phyloP scores from a whole-genome alignment of 352 stramenopile genomes.

The Pythium dissimile region DNA sequence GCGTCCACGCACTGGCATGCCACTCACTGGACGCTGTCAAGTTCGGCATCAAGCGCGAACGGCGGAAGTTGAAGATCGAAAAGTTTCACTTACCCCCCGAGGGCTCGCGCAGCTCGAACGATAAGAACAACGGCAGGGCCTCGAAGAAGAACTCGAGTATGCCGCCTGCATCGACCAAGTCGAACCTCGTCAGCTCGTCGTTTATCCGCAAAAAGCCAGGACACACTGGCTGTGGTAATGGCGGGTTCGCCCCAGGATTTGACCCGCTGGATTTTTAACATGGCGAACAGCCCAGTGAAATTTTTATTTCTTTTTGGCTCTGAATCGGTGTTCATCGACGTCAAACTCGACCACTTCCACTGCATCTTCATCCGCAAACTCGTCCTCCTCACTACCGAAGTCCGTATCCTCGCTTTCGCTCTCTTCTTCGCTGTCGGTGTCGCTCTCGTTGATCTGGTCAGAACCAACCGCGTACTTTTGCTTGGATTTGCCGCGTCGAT shows the following conservation, averaged over 20 bases:
- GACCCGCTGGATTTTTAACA: conserved; percentile 20
- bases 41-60: conserved; percentile 61
- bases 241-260: not conserved
- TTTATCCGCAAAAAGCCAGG: conserved; percentile 2
- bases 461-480: conserved; percentile 41
- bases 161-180: not conserved
- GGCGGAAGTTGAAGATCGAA: conserved; percentile 74
- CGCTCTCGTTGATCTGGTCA: not conserved
- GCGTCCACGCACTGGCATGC: conserved; percentile 49
- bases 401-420: conserved; percentile 13
- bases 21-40: conserved; percentile 53
- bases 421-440: not conserved
- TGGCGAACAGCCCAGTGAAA: not conserved
- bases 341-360: conserved; percentile 19
- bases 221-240: not conserved
- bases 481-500: conserved; percentile 45
- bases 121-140: conserved; percentile 17
- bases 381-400: conserved; percentile 12
- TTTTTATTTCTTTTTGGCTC: conserved; percentile 24
- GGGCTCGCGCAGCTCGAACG: conserved; percentile 40
- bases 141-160: not conserved
- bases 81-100: conserved; percentile 72
- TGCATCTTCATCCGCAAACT: conserved; percentile 25
- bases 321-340: conserved; percentile 30
- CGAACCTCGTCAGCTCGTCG: conserved; percentile 24